Base-by-base conservation (phyloP, 164 flowering plant species). In the Vitis rotundifolia region DNA sequence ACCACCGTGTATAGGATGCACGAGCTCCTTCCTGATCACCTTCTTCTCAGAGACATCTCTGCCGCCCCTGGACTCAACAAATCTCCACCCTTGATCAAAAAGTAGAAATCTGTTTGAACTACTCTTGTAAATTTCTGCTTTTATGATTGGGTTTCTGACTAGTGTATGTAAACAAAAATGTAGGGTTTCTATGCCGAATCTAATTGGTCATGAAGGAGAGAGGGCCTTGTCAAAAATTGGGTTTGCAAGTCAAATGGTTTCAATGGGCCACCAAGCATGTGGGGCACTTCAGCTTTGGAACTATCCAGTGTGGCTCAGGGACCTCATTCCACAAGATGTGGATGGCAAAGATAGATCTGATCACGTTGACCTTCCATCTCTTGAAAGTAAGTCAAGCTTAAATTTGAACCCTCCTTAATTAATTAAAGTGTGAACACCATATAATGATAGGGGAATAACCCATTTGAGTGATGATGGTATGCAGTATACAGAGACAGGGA, bases 1-100 rank as follows among this genome's bases (percentile, higher is more conserved):
- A 80, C 74, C 0, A 73, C 84, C 49, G 95, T 87, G 0, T 90
- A 90, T 53, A 77, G 91, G 62, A 90, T 90, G 95, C 92, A 90
- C 67, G 37, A 85, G 0, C 88, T 90, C 64, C 78, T 90, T 16
- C 91, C 92, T 5, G 95, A 88, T 16, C 31, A 68, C 14, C 67
- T 88, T 52, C 64, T 64, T 26, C 63, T 88, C 3, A 73, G 84
- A 52, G 84, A 84, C 71, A 74, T 72, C 44, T 9, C 73, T 0
- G 11, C 53, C 22, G 44, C 75, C 52, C 71, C 61, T 16, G 58
- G 74, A 3, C 44, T 37, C 44, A 37, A 37, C 59, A 61, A 72
- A 53, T 53, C 63, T 44, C 85, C 78, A n/a, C 84, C 80, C 8
- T 29, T 73, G 9, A 8, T 47, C n/a, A 60, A 71, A 76, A 77